Evolutionary conservation across 2,329 filamentous ascomycete genomes (phyloP).

Genomic region (Aureobasidium namibiae): DNA sequence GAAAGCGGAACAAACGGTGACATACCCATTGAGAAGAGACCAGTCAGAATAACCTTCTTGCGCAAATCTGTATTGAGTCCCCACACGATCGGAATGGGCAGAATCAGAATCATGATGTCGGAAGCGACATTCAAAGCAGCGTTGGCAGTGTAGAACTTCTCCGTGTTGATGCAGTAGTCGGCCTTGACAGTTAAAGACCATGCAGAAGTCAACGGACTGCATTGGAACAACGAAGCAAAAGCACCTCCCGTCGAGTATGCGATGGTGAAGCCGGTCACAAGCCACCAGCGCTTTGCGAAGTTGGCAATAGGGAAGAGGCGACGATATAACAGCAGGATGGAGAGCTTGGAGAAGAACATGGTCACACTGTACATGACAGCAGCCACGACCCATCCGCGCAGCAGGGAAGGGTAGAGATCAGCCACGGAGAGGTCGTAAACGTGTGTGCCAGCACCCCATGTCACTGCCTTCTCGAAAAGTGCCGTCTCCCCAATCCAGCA

Average conservation of each 20-base stretch:
- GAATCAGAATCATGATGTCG: conserved; percentile 51
- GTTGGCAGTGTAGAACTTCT: conserved; percentile 9
- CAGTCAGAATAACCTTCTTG: conserved; percentile 45
- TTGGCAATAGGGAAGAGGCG: conserved; percentile 7
- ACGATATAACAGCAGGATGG: conserved; percentile 10
- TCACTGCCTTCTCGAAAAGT: not conserved
- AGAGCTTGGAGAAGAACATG: conserved; percentile 19
- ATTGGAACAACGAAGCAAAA: conserved; percentile 7
- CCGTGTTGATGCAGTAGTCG: conserved; percentile 1
- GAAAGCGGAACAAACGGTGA: too few species aligned
- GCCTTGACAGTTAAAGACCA: not conserved
- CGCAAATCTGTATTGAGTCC: conserved; percentile 42
- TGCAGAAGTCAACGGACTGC: not conserved
- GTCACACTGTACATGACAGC: conserved; percentile 12
- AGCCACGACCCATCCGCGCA: not conserved
- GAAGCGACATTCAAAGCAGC: conserved; percentile 3
- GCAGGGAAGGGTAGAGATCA: not conserved
- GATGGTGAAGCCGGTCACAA: conserved; percentile 1
- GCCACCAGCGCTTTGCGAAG: conserved; percentile 2
- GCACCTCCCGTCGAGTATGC: conserved; percentile 2
- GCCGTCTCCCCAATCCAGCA: not conserved
- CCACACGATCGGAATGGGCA: conserved; percentile 48
- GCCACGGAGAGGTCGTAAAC: conserved; percentile 6
- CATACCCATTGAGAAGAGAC: conserved; percentile 41
- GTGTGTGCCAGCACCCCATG: not conserved